These are phyloP conservation scores for Cryptosporidium bovis DNA, from an alignment of 169 alveolate genomes.

Conservation along the genomic window DNA sequence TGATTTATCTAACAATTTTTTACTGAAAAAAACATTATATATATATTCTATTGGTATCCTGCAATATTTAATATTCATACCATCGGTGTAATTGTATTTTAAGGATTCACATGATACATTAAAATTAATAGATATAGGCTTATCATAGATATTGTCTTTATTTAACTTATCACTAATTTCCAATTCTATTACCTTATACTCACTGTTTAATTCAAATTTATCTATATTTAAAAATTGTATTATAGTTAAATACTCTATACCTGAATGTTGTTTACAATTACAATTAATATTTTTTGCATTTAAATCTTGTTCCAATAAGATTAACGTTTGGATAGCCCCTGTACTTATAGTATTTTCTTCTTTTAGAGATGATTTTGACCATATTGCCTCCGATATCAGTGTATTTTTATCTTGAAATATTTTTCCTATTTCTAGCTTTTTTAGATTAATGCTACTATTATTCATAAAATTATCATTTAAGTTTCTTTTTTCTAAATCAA, in stretches of 20 bases:
- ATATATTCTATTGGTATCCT: constrained; percentile 13
- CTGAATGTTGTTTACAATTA: constrained; percentile 16
- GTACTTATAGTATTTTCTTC: background rate
- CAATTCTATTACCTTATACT: constrained; percentile 9
- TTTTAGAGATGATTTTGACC: constrained; percentile 35
- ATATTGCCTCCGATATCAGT: constrained; percentile 24
- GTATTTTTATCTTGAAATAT: constrained; percentile 17
- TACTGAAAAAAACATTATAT: background rate
- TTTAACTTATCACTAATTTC: background rate
- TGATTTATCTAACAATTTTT: background rate
- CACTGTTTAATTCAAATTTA: background rate
- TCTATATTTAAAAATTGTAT: constrained; percentile 37
- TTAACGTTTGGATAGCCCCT: constrained; percentile 18
- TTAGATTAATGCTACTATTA: background rate
- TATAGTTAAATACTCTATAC: constrained; percentile 10
- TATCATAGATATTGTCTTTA: background rate
- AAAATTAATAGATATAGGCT: constrained; percentile 25
- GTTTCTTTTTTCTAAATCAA: background rate
- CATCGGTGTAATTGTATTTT: background rate
- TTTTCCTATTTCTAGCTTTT: constrained; percentile 1
- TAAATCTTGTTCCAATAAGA: constrained; percentile 11
- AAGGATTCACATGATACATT: background rate
- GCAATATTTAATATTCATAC: constrained; percentile 6
- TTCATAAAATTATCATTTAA: background rate
- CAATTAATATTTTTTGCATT: constrained; percentile 2